A percentile compares a stretch with the other conserved stretches of the same genome.
These are phyloP conservation scores for Termitomyces heimii DNA, from an alignment of 768 basidiomycete species.

Conservation along the genomic window DNA sequence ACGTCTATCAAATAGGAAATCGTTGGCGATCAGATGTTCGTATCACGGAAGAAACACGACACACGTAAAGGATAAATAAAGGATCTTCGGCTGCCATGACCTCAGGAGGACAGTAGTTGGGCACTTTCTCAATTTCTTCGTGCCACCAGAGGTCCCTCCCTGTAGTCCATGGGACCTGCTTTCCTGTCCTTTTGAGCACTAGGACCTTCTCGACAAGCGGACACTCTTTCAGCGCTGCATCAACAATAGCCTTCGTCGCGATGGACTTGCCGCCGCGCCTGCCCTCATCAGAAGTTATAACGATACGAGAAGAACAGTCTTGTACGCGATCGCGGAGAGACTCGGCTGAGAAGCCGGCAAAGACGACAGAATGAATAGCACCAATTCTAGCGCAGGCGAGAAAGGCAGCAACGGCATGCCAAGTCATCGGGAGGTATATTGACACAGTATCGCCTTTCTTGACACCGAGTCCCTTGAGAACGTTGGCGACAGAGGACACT, in stretches of 20 bases:
- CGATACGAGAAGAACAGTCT: conserved; percentile 85
- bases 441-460: conserved; percentile 95
- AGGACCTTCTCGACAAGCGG: conserved; percentile 87
- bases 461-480: conserved; percentile 83
- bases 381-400: conserved; percentile 97
- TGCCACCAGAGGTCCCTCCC: conserved; percentile 97
- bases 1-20: conserved; percentile 51
- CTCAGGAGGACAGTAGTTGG: conserved; percentile 84
- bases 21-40: conserved; percentile 5
- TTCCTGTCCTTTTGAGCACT: conserved; percentile 85
- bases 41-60: conserved; percentile 23
- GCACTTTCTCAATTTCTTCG: conserved; percentile 80
- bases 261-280: conserved; percentile 91
- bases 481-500: conserved; percentile 86
- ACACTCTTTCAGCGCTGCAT: conserved; percentile 81
- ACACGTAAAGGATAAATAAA: conserved; percentile 95
- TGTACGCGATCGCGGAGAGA: conserved; percentile 87
- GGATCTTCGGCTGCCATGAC: conserved; percentile 92
- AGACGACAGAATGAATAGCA: conserved; percentile 94
- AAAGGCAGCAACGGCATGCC: conserved; percentile 95
- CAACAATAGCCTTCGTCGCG: conserved; percentile 91
- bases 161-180: conserved; percentile 69
- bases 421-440: conserved; percentile 91
- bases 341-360: conserved; percentile 95
- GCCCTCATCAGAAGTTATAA: conserved; percentile 96